Conservation (phyloP, 371 early-diverging fungal species). For the Mucor piriformis region DNA sequence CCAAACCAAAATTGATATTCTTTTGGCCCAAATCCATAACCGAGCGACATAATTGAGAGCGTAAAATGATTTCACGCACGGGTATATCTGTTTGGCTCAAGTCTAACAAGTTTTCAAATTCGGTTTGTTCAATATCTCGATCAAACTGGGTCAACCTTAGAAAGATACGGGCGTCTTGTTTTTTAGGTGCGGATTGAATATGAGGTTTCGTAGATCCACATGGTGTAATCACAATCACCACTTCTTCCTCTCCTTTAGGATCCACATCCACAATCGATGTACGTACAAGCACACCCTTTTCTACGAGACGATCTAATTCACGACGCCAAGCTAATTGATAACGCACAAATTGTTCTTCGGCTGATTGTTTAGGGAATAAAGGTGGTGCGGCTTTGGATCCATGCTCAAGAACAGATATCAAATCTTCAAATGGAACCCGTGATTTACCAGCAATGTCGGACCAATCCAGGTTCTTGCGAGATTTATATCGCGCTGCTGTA, state of each 20-base stretch:
- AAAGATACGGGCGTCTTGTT: conserved; percentile 81
- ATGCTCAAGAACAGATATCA: conserved; percentile 67
- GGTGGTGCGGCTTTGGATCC: conserved; percentile 67
- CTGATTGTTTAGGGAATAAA: conserved; percentile 71
- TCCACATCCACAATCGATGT: conserved; percentile 66
- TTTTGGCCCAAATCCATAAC: conserved; percentile 94
- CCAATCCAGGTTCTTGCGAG: conserved; percentile 46
- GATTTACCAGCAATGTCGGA: conserved; percentile 52
- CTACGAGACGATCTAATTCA: conserved; percentile 75
- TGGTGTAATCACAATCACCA: conserved; percentile 83
- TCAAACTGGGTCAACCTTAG: conserved; percentile 82
- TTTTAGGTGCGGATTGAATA: conserved; percentile 77
- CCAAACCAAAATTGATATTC: conserved; percentile 94
- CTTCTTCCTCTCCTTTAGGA: conserved; percentile 68
- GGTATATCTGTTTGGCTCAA: conserved; percentile 74
- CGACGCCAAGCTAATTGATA: conserved; percentile 74
- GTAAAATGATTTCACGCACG: conserved; percentile 90
- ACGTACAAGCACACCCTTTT: conserved; percentile 72
- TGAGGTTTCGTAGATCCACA: conserved; percentile 54
- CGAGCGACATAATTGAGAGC: conserved; percentile 82
- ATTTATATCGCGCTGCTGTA: conserved; percentile 48
- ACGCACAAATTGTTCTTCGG: conserved; percentile 86
- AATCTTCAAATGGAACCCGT: conserved; percentile 61
- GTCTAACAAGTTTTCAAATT: conserved; percentile 72
- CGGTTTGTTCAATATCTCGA: conserved; percentile 52